Evolutionary conservation across 495 filamentous ascomycete species (phyloP), one percentile per base, ranked within the genome.

Genomic region (Penicillium antarcticum): DNA sequence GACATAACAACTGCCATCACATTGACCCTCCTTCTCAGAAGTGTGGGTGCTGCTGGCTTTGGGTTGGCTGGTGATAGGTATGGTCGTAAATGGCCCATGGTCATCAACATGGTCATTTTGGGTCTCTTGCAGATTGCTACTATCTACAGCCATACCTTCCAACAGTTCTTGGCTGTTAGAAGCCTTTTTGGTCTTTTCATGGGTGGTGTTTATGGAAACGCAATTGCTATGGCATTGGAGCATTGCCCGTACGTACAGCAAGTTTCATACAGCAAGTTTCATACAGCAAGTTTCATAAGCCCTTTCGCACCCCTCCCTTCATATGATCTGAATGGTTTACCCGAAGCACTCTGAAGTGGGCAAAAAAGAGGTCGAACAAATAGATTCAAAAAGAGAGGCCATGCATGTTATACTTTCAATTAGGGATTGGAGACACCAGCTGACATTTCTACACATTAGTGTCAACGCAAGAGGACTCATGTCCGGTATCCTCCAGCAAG

Each of bases 1-100:
- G 75, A 83, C 14, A 81, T 92, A 46, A 73, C 82, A 4, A 85
- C 83, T 1, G 87, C 86, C 29, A 88, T 91, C 55, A 91, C 88
- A 0, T 71, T 92, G 26, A 88, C 86, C 0, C 70, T 92, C 31
- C 71, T 91, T 9, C 72, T 91, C 21, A 74, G 87, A 17, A 87
- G 85, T 34, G 68, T 89, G 13, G 88, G 88, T 6, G 87, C 87
- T 5, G 83, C 78, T 4, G 60, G 79, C 57, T 89, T 91, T 45
- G 88, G 88, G 39, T 72, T 92, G 21, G 81, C 84, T 1, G 86
- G 84, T 42, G 88, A 92, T 56, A 78, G 76, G 18, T 90, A 80
- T 66, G 87, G 87, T n/a, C 79, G 87, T 39, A 90, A 90, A 70
- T 92, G 85, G 81, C 86, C 87, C 6, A 87, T 90, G 84, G 81